These are phyloP conservation scores for Violaceomyces palustris DNA, from an alignment of 1,284 basidiomycete species.

Conservation along the genomic window DNA sequence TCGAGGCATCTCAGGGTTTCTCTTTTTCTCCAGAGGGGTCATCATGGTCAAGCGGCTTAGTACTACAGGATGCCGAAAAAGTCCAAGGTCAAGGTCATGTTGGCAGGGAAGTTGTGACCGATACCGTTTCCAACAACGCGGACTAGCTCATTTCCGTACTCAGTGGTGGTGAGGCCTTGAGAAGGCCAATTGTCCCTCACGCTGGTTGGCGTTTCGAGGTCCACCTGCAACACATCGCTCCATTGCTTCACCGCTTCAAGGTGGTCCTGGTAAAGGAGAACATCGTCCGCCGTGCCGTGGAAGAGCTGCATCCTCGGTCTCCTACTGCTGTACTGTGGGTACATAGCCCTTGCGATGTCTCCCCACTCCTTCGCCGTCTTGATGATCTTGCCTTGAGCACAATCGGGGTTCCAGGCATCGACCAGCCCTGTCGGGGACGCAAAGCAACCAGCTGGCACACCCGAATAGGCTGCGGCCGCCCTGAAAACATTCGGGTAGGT, in stretches of 20 bases:
- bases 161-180: too few relatives aligned
- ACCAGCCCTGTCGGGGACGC: not conserved
- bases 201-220: conserved; percentile 2
- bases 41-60: too few relatives aligned
- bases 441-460: conserved; percentile 15
- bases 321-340: conserved; percentile 3
- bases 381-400: conserved; percentile 1
- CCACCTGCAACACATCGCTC: conserved; percentile 4
- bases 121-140: too few relatives aligned
- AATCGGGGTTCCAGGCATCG: conserved; percentile 7
- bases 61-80: too few relatives aligned
- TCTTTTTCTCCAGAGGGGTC: too few relatives aligned
- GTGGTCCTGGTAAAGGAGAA: conserved; percentile 12
- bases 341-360: not conserved
- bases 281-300: conserved; percentile 6
- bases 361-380: conserved; percentile 7
- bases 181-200: too few relatives aligned
- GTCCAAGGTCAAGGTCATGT: too few relatives aligned
- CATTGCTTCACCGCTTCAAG: conserved; percentile 11
- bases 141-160: too few relatives aligned
- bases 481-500: conserved; percentile 6
- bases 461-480: conserved; percentile 6
- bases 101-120: too few relatives aligned
- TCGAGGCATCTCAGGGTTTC: too few relatives aligned
- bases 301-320: conserved; percentile 8